These are phyloP conservation scores for Pseudomonodictys pantanalensis DNA, from an alignment of 495 filamentous ascomycete genomes.

Conservation along the genomic window DNA sequence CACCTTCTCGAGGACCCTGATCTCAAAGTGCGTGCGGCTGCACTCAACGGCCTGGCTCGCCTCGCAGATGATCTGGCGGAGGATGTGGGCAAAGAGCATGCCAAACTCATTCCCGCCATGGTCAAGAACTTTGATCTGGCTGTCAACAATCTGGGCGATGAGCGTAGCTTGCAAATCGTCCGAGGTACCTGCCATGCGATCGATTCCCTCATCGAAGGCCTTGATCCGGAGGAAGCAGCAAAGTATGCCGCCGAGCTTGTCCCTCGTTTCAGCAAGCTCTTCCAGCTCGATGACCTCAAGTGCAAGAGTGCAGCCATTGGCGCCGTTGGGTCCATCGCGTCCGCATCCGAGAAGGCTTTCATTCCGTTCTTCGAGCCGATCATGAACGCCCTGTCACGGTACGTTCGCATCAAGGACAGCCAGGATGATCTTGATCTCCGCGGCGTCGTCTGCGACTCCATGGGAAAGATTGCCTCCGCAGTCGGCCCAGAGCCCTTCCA, in stretches of 20 bases:
- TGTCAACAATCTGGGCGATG: constrained; percentile 48
- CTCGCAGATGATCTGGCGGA: constrained; percentile 91
- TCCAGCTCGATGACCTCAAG: constrained; percentile 79
- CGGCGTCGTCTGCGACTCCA: constrained; percentile 81
- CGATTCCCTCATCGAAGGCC: constrained; percentile 83
- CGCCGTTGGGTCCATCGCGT: constrained; percentile 85
- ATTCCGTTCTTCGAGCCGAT: constrained; percentile 83
- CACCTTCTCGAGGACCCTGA: constrained; percentile 80
- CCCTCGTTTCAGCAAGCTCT: constrained; percentile 74
- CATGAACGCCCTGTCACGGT: constrained; percentile 80
- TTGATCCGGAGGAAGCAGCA: constrained; percentile 78
- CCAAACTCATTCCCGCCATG: constrained; percentile 73
- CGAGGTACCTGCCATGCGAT: constrained; percentile 87
- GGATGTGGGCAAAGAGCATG: constrained; percentile 79
- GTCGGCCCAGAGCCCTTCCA: constrained; percentile 85
- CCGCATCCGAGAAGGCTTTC: constrained; percentile 77
- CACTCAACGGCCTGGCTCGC: constrained; percentile 79
- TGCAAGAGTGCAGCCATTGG: constrained; percentile 85
- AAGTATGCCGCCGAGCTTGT: constrained; percentile 79
- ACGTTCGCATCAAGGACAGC: constrained; percentile 79
- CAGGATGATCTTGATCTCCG: constrained; percentile 88
- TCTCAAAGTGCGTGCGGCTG: constrained; percentile 76
- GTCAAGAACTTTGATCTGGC: constrained; percentile 85
- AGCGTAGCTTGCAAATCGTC: constrained; percentile 77
- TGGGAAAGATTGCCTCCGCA: constrained; percentile 86